These are phyloP conservation scores for Russula griseocarnosa DNA, from an alignment of 768 basidiomycete species.

Conservation along the genomic window DNA sequence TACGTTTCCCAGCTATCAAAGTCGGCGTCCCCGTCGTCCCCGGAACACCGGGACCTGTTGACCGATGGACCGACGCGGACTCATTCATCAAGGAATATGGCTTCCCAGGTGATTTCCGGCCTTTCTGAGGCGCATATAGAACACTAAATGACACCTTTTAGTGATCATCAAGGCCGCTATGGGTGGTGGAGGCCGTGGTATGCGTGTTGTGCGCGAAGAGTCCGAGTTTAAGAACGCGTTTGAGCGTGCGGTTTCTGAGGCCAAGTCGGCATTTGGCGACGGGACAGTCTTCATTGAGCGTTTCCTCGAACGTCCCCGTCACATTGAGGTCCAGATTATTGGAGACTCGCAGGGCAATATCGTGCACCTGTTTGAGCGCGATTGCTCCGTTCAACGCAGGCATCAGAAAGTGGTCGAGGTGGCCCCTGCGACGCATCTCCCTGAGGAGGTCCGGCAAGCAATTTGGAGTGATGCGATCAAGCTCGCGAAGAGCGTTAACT, in stretches of 20 bases:
- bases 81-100: slow-evolving; percentile 94
- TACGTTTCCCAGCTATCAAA: slow-evolving; percentile 62
- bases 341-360: slow-evolving; percentile 91
- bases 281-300: slow-evolving; percentile 99
- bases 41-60: slow-evolving; percentile 95
- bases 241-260: slow-evolving; percentile 90
- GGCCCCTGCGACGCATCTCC: slow-evolving; percentile 91
- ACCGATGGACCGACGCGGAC: slow-evolving; percentile 69
- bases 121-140: slow-evolving; percentile 9
- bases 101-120: slow-evolving; percentile 63
- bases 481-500: slow-evolving; percentile 88
- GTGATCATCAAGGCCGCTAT: slow-evolving; percentile 99
- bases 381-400: slow-evolving; percentile 95
- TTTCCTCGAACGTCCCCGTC: slow-evolving; percentile 92
- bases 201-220: slow-evolving; percentile 96
- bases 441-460: slow-evolving; percentile 84
- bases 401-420: slow-evolving; percentile 99
- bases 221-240: slow-evolving; percentile 87
- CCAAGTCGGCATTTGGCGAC: slow-evolving; percentile 95
- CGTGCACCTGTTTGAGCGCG: slow-evolving; percentile 97
- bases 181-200: slow-evolving; percentile 98
- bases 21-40: slow-evolving; percentile 95
- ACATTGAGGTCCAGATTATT: slow-evolving; percentile 95
- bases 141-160: slow-evolving; percentile 31
- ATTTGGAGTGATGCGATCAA: slow-evolving; percentile 91